phyloP scores from a whole-genome alignment of 495 filamentous ascomycete genomes.

The Xylaria intraflava region DNA sequence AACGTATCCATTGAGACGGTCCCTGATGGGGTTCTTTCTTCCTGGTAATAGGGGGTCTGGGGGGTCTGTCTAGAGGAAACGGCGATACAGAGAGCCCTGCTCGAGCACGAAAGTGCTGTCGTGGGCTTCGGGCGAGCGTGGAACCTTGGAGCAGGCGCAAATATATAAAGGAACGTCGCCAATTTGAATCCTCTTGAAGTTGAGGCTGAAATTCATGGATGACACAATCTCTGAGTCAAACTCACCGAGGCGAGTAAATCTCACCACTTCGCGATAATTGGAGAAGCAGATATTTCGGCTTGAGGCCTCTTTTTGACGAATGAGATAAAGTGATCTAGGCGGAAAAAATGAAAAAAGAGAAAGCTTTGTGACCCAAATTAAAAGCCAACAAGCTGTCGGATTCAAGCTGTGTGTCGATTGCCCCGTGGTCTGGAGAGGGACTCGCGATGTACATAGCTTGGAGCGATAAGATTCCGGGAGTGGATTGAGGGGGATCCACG shows the following conservation, averaged over 20 bases:
- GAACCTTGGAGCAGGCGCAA: neutral
- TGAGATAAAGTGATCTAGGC: neutral
- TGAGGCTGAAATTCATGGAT: neutral
- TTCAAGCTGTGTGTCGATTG: too few species aligned
- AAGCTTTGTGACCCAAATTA: too few species aligned
- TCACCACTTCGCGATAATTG: neutral
- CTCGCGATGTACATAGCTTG: neutral
- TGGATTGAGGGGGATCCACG: neutral
- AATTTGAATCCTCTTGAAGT: neutral
- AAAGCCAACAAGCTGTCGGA: too few species aligned
- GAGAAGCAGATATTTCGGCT: neutral
- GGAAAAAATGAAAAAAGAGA: neutral
- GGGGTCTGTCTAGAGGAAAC: neutral
- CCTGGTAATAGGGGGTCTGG: neutral
- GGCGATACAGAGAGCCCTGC: neutral
- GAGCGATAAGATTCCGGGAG: neutral
- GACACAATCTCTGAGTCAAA: neutral
- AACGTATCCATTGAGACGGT: slow-evolving; percentile 62
- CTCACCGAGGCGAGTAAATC: neutral
- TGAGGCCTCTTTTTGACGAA: neutral
- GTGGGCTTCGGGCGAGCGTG: neutral
- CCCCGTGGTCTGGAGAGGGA: neutral
- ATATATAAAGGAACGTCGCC: neutral
- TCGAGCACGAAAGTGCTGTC: neutral
- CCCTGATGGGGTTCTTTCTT: slow-evolving; percentile 3